Percentiles rank a stretch among this genome's conserved stretches.
These are phyloP conservation scores for Trichoderma aggressivum DNA, from an alignment of 2,329 filamentous ascomycete species.

Conservation along the genomic window DNA sequence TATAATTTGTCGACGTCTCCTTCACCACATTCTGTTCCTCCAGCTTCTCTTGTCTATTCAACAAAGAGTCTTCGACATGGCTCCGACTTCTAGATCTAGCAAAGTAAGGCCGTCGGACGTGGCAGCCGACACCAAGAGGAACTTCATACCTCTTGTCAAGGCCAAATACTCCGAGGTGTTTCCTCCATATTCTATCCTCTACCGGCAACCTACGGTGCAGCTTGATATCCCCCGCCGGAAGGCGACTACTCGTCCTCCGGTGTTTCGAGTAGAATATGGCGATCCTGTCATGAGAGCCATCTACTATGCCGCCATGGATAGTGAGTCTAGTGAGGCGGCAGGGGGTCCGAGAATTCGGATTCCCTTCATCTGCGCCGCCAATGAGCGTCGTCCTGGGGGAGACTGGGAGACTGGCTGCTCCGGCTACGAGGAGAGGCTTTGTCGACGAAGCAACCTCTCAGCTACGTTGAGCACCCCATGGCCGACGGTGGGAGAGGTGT, in stretches of 20 bases:
- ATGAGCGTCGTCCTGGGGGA: constrained; percentile 73
- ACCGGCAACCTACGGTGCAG: constrained; percentile 48
- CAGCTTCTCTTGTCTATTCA: not conserved
- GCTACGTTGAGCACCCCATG: constrained; percentile 63
- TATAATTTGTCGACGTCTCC: not conserved
- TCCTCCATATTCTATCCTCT: constrained; percentile 58
- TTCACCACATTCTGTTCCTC: not conserved
- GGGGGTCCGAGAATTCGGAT: constrained; percentile 42
- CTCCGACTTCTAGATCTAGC: constrained; percentile 31
- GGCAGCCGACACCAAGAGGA: constrained; percentile 68
- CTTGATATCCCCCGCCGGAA: constrained; percentile 39
- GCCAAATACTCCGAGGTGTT: constrained; percentile 52
- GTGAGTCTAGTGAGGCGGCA: constrained; percentile 33
- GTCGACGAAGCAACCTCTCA: constrained; percentile 69
- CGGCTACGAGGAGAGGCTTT: constrained; percentile 62
- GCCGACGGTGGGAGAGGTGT: constrained; percentile 40
- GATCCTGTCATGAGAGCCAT: constrained; percentile 61
- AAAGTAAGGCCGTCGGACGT: constrained; percentile 54
- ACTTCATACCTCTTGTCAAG: constrained; percentile 64
- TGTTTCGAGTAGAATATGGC: constrained; percentile 50
- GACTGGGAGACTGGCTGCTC: constrained; percentile 67
- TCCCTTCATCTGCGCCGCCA: constrained; percentile 69
- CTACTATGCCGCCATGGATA: constrained; percentile 48
- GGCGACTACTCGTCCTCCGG: constrained; percentile 38
- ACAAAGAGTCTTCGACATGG: constrained; percentile 27